Conservation (phyloP, 192 early-diverging fungal species). For the Geranomyces variabilis region DNA sequence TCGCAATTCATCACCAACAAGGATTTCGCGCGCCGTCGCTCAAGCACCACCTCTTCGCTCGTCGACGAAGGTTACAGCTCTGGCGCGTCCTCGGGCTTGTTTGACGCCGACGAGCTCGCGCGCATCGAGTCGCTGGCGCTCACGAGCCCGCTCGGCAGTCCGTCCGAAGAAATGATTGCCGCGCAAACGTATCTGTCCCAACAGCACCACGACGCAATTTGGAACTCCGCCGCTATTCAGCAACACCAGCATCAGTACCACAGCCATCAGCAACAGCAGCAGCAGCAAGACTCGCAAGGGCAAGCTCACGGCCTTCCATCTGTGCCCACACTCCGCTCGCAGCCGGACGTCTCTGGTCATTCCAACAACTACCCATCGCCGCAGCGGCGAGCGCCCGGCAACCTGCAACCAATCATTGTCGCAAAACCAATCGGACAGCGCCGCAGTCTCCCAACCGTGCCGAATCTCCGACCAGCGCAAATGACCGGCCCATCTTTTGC, state of each 20-base stretch:
- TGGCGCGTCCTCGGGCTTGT: conserved; percentile 10
- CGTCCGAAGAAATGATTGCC: neutral
- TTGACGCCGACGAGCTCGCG: neutral
- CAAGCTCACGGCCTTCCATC: neutral
- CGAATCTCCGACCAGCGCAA: neutral
- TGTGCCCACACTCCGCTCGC: neutral
- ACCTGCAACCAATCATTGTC: conserved; percentile 10
- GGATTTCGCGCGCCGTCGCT: conserved; percentile 3
- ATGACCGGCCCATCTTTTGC: neutral
- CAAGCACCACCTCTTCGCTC: conserved; percentile 9
- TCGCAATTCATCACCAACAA: too few species aligned
- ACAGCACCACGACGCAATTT: too few species aligned
- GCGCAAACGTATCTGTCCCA: neutral
- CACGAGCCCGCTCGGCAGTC: neutral
- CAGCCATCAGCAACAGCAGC: too few species aligned
- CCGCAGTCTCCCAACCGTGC: neutral
- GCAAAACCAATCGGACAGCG: neutral
- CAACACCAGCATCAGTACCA: too few species aligned
- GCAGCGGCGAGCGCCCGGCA: neutral
- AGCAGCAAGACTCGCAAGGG: too few species aligned
- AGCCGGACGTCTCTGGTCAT: neutral
- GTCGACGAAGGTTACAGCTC: conserved; percentile 33
- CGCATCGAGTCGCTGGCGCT: conserved; percentile 20
- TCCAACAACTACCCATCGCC: neutral
- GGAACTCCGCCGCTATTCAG: neutral